A percentile compares a stretch with the other conserved stretches of the same genome.
Conservation (phyloP, 129 eudicot species). For the Flaveria ramosissima region DNA sequence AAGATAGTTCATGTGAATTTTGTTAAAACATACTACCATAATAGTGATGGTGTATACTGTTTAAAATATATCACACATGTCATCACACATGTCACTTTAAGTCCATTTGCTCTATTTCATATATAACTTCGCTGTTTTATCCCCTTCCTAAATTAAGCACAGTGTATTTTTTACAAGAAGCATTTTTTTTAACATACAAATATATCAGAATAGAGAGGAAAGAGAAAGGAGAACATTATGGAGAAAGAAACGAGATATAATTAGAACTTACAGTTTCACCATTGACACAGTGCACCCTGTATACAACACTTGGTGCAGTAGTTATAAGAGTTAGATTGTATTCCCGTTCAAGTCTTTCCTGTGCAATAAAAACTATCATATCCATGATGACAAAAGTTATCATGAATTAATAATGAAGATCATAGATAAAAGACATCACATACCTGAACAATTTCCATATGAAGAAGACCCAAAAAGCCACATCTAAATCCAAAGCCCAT, state of each 20-base stretch:
- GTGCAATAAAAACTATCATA: slow-evolving; percentile 45
- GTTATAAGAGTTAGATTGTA: slow-evolving; percentile 86
- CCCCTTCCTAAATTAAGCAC: slow-evolving; percentile 1
- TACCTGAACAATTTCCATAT: slow-evolving; percentile 99
- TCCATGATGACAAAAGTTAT: slow-evolving; percentile 14
- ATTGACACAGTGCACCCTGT: slow-evolving; percentile 63
- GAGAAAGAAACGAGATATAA: slow-evolving; percentile 24
- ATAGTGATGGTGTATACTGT: neutral
- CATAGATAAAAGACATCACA: slow-evolving; percentile 9
- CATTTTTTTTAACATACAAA: slow-evolving; percentile 2
- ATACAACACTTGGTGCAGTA: slow-evolving; percentile 99
- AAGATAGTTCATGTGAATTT: neutral
- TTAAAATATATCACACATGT: neutral
- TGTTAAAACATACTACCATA: slow-evolving; percentile 1
- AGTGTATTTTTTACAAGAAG: neutral
- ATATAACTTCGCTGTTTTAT: neutral
- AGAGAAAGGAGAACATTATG: neutral
- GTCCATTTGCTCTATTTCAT: neutral
- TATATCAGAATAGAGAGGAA: neutral
- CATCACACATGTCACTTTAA: neutral
- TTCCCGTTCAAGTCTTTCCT: slow-evolving; percentile 99
- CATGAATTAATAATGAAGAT: neutral
- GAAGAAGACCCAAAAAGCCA: slow-evolving; percentile 97
- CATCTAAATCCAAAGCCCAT: slow-evolving; percentile 99
- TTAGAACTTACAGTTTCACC: slow-evolving; percentile 68